A percentile compares a stretch with the other conserved stretches of the same genome.
These are phyloP conservation scores for Stagonosporopsis cucurbitacearum DNA, from an alignment of 2,329 filamentous ascomycete species.

Conservation along the genomic window DNA sequence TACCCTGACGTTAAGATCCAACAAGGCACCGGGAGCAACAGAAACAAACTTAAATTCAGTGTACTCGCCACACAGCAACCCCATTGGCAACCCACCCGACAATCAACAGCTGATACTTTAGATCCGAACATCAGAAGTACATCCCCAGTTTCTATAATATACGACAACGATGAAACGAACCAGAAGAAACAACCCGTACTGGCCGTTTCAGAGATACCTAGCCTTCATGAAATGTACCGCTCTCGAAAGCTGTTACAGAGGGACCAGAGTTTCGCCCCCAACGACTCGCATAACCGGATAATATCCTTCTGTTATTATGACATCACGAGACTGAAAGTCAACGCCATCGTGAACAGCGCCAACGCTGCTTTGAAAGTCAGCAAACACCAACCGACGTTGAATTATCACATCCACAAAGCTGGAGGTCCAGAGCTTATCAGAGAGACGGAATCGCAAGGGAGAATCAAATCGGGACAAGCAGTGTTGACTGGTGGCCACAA, in stretches of 20 bases:
- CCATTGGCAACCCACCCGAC: neutral
- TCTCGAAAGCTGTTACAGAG: constrained; percentile 31
- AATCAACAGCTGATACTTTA: constrained; percentile 1
- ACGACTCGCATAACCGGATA: constrained; percentile 38
- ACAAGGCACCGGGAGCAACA: constrained; percentile 18
- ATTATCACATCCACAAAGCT: constrained; percentile 34
- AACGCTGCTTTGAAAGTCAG: constrained; percentile 23
- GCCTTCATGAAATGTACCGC: constrained; percentile 36
- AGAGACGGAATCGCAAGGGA: constrained; percentile 26
- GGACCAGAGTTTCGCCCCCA: constrained; percentile 39
- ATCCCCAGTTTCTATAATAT: constrained; percentile 19
- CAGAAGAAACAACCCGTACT: constrained; percentile 18
- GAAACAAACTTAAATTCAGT: constrained; percentile 29
- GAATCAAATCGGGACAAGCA: constrained; percentile 32
- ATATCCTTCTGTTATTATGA: constrained; percentile 42
- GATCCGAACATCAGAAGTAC: constrained; percentile 12
- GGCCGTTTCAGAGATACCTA: constrained; percentile 32
- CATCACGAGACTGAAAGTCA: constrained; percentile 41
- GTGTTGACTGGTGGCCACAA: constrained; percentile 36
- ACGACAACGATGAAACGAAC: constrained; percentile 13
- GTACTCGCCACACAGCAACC: constrained; percentile 7
- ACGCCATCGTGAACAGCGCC: constrained; percentile 46
- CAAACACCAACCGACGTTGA: constrained; percentile 26
- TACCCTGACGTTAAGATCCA: constrained; percentile 28
- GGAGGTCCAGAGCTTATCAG: constrained; percentile 35